Base-by-base conservation (phyloP, 768 basidiomycete species). In the Amanita exitialis region DNA sequence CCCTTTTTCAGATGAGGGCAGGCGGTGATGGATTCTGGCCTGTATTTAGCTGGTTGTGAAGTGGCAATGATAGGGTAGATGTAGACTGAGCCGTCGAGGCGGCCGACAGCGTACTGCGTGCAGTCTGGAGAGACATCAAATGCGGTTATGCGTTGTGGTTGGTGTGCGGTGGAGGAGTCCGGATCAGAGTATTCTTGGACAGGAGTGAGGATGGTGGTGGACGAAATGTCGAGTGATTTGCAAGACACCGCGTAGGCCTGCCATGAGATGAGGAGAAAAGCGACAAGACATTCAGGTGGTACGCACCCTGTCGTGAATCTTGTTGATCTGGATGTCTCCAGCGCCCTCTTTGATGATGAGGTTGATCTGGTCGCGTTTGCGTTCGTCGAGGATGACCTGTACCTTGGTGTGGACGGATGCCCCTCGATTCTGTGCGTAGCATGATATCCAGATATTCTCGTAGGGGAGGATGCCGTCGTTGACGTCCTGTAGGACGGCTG, bases 371-470 rank as follows among this genome's bases (percentile, higher is more conserved):
- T 77, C 67, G 6, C 77, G 66, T 53, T 82, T 72, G 10, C 64
- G 64, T n/a, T 78, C 76, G 56, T 81, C 76, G 25, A 82, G 66
- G 38, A 69, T 62, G 3, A 78, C 75, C 21, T 66, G 64, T 20
- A 85, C 70, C 64, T 81, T 83, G 0, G 81, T 79, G 59, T 90
- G 87, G 0, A 85, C 74, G 6, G 80, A 79, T 16, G 69, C 64
- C 13, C 32, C 32, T 52, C 72, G 67, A 3, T 69, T 71, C 0
- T 62, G 41, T 52, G 75, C 72, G 67, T 90, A 90, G 60, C 80
- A 83, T 3, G 86, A 89, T 2, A 89, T 64, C 86, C 86, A 90
- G 61, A 85, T 77, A 52, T 73, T 74, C 53, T 90, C 87, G 3
- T 61, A 64, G 0, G 76, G 70, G 0, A 85, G 66, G 2, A 77